Evolutionary conservation across 805 yeast species (phyloP).

Genomic region (Tetrapisispora arboricola): DNA sequence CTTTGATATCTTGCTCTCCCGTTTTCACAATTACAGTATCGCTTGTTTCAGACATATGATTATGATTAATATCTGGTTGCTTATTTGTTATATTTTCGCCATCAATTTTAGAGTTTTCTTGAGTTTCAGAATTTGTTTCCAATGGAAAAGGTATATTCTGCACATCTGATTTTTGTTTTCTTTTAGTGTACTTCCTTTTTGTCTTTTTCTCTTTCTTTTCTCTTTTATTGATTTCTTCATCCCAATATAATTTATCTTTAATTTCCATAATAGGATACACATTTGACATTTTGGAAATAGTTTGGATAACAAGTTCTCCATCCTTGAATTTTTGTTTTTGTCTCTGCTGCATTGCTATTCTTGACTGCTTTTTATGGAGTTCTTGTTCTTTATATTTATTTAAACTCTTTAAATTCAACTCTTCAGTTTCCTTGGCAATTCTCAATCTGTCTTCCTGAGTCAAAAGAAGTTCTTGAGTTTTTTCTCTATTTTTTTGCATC

Average conservation of each 20-base stretch:
- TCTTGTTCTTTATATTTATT: constrained; percentile 79
- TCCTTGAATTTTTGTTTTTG: constrained; percentile 51
- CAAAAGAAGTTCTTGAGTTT: constrained; percentile 30
- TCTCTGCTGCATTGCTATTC: constrained; percentile 61
- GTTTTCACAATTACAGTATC: not conserved
- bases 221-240: constrained; percentile 31
- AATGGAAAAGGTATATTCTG: no score
- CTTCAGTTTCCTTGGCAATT: constrained; percentile 85
- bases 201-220: constrained; percentile 35
- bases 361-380: constrained; percentile 63
- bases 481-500: constrained; percentile 37
- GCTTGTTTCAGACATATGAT: no score
- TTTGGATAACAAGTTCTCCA: constrained; percentile 24
- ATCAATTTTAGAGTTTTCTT: no score
- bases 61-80: no score
- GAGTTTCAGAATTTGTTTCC: no score
- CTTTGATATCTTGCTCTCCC: not conserved
- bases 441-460: constrained; percentile 39
- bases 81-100: no score
- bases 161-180: constrained; percentile 15
- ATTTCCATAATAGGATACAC: constrained; percentile 60
- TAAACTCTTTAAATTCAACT: constrained; percentile 59
- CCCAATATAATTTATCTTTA: constrained; percentile 36
- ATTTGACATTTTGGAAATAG: constrained; percentile 19
- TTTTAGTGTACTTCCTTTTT: constrained; percentile 32